Base-by-base conservation (phyloP, 2,329 filamentous ascomycete species). In the Alternaria panax region DNA sequence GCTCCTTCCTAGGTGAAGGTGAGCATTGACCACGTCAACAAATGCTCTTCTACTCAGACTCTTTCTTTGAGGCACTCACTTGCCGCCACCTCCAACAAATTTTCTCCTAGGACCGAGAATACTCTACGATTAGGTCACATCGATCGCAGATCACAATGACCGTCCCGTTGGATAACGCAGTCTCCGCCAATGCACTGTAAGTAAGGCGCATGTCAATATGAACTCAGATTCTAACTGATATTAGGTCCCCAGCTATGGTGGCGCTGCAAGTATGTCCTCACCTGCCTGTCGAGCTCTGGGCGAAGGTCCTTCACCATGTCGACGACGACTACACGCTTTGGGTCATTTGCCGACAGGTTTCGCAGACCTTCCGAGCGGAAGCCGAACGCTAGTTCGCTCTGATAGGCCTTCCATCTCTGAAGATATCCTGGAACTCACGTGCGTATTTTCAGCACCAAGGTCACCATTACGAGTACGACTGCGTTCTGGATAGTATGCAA, bases 251-350 rank as follows among this genome's bases (percentile, higher is more conserved):
- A 14, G 1, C 12, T n/a, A 11, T 25, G 20, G 22, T 22, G 16
- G 28, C 18, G n/a, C 27, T 22, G 30, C 28, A 14, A 48, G 12
- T 4, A 18, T 24, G 6, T 30, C 22, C 32, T 25, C 24, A 47
- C 9, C 16, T 61, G 5, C 59, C 59, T 7, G 27, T 11, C 14
- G 54, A 61, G 51, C 38, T 58, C 7, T 58, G 54, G 59, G 43
- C 24, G 11, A 28, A 42, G 8, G 25, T 58, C 12, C 51, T 53
- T 24, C 32, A 25, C 24, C 22, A 51, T 27, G 18, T 58, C 11
- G 54, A 58, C 32, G 51, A 58, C 30, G 41, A 54, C 7, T 54
- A 42, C 51, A 61, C 42, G 4, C 50, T 61, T 22, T 61, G 54
- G 54, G 41, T 54, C 5, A 24, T 30, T n/a, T 57, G 54, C n/a